Evolutionary conservation across 2,329 filamentous ascomycete species (phyloP).

Genomic region (Exophiala lecanii-corni): DNA sequence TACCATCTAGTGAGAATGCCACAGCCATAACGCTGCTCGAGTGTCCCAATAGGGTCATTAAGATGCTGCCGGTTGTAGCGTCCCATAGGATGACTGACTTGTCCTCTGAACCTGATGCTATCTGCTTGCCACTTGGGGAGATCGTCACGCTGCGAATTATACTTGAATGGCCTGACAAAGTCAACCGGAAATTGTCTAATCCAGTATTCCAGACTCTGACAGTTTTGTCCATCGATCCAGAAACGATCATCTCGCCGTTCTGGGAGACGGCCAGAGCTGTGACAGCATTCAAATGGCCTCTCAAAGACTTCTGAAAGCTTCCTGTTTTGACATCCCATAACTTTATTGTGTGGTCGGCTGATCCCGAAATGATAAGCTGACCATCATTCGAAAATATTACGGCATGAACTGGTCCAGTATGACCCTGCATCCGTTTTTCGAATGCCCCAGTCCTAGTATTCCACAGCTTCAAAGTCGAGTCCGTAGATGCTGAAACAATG

Average conservation of each 20-base stretch:
- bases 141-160: not conserved
- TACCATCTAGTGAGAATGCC: not conserved
- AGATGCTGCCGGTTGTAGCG: not conserved
- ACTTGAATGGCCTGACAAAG: not conserved
- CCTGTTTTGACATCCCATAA: not conserved
- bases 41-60: not conserved
- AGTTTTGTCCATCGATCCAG: not conserved
- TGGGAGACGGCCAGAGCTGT: not conserved
- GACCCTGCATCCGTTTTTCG: no score
- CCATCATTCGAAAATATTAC: not conserved
- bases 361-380: not conserved
- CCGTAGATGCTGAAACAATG: no score
- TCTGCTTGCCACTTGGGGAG: not conserved
- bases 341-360: not conserved
- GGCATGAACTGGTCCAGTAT: not conserved
- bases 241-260: not conserved
- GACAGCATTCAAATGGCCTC: not conserved
- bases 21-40: not conserved
- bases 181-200: not conserved
- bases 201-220: not conserved
- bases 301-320: no score
- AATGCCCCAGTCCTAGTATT: no score
- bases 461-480: no score
- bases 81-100: not conserved
- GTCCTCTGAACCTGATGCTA: not conserved